Conservation (phyloP, 495 filamentous ascomycete species). For the Penicillium manginii region DNA sequence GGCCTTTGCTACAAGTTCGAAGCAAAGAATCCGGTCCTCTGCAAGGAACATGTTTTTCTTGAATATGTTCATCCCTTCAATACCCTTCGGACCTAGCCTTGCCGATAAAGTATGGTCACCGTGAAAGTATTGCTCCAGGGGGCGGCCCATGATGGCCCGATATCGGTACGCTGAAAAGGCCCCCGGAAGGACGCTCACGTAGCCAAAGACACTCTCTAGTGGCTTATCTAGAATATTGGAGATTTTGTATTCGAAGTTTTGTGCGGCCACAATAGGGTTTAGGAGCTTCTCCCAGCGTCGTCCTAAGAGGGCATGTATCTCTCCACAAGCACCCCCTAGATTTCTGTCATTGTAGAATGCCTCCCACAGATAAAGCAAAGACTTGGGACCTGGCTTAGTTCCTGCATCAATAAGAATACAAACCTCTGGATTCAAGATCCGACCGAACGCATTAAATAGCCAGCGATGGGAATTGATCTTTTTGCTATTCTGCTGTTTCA, state of each 20-base stretch:
- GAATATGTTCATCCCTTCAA: slow-evolving; percentile 2
- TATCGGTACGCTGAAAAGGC: neutral
- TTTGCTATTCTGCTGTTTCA: slow-evolving; percentile 4
- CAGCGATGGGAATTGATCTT: slow-evolving; percentile 1
- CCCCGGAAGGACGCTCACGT: neutral
- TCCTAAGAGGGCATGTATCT: neutral
- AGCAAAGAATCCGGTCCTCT: neutral
- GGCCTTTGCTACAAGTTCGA: neutral
- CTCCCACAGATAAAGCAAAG: neutral
- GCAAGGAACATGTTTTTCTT: slow-evolving; percentile 3
- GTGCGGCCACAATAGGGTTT: neutral
- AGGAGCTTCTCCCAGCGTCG: neutral
- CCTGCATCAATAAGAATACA: slow-evolving; percentile 1
- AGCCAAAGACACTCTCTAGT: slow-evolving; percentile 1
- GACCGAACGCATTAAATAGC: neutral
- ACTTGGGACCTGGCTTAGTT: neutral
- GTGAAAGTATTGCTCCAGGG: neutral
- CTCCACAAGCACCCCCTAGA: neutral
- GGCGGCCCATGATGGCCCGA: neutral
- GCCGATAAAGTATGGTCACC: neutral
- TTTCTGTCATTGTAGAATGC: neutral
- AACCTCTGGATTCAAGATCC: neutral
- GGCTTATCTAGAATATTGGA: neutral
- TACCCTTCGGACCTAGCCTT: neutral
- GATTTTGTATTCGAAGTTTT: slow-evolving; percentile 2